These are phyloP conservation scores for Plasmodium chabaudi DNA, from an alignment of 169 alveolate genomes.

Conservation along the genomic window DNA sequence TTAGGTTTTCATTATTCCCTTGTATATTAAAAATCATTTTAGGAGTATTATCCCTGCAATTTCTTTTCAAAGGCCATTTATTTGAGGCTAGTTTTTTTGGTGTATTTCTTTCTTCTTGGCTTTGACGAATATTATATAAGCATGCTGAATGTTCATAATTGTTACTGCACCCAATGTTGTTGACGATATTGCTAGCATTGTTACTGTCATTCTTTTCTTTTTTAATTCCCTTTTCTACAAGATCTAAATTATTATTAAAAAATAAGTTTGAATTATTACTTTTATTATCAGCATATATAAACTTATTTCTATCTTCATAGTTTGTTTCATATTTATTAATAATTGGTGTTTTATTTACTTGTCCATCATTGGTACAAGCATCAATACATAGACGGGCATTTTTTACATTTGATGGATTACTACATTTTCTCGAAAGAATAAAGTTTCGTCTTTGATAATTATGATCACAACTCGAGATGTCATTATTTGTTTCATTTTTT, in stretches of 20 bases:
- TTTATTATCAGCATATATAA: too few species aligned
- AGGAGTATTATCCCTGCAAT: conserved; percentile 33
- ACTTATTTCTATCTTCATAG: too few species aligned
- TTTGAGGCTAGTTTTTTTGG: conserved; percentile 9
- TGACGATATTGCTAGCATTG: neutral
- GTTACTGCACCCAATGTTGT: neutral
- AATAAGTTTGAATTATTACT: too few species aligned
- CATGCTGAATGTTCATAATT: neutral
- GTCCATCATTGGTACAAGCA: too few species aligned
- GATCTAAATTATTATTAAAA: neutral
- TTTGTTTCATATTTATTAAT: too few species aligned
- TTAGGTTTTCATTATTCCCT: conserved; percentile 1
- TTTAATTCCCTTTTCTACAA: neutral
- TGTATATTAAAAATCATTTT: conserved; percentile 17
- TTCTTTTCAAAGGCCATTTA: conserved; percentile 45
- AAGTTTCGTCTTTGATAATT: too few species aligned
- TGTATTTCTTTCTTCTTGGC: conserved; percentile 13
- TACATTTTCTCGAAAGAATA: too few species aligned
- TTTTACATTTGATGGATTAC: too few species aligned
- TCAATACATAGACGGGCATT: too few species aligned
- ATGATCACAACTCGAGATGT: too few species aligned
- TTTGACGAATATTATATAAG: neutral
- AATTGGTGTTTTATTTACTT: too few species aligned
- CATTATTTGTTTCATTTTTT: too few species aligned
- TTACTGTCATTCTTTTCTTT: neutral